A percentile compares a stretch with the other conserved stretches of the same genome.
These are phyloP conservation scores for Mimosa pudica DNA, from an alignment of 306 rosid genomes.

Conservation along the genomic window DNA sequence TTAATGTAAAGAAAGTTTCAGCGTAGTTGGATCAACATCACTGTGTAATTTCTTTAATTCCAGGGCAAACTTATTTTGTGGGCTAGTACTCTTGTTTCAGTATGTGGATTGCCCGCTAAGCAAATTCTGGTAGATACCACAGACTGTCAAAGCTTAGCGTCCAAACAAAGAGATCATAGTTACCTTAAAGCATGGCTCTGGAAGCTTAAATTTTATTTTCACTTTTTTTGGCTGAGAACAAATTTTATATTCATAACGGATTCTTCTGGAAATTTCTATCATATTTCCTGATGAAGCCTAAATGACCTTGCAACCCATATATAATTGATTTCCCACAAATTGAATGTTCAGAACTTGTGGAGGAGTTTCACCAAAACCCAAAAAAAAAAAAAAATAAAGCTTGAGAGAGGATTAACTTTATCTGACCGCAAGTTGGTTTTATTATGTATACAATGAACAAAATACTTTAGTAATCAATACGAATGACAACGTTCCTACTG, in stretches of 20 bases:
- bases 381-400: not conserved
- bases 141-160: constrained; percentile 41
- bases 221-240: too few relatives aligned
- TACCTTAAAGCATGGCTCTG: constrained; percentile 23
- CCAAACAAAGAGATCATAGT: constrained; percentile 41
- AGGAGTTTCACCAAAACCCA: too few relatives aligned
- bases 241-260: constrained; percentile 11
- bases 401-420: not conserved
- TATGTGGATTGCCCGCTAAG: constrained; percentile 44
- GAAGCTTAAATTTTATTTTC: constrained; percentile 22
- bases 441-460: not conserved
- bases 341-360: not conserved
- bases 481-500: not conserved
- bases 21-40: constrained; percentile 10
- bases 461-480: not conserved
- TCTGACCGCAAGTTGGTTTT: not conserved
- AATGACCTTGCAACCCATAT: not conserved
- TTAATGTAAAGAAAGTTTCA: not conserved
- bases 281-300: not conserved
- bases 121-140: constrained; percentile 35
- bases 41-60: constrained; percentile 31
- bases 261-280: not conserved
- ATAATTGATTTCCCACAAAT: not conserved
- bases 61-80: constrained; percentile 28
- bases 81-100: constrained; percentile 21